Base-by-base conservation (phyloP, 495 filamentous ascomycete species). In the Cenococcum geophilum region DNA sequence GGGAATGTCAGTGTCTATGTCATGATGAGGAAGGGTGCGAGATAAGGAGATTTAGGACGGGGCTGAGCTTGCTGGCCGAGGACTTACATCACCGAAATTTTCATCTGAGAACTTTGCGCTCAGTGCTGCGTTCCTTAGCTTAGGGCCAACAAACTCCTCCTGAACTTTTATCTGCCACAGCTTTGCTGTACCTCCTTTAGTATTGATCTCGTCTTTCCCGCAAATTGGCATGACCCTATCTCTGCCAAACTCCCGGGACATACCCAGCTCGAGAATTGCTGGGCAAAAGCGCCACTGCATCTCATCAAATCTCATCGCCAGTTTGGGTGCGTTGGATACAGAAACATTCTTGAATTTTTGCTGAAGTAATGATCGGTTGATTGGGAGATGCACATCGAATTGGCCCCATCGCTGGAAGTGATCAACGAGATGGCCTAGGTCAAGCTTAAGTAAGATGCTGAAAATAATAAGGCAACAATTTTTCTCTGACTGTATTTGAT, bases 181-280 rank as follows among this genome's bases (percentile, higher is more conserved):
- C 23, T 65, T 40, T 0, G 75, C 74, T n/a, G 73, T 74, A 27
- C 70, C 73, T 5, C 74, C 73, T 43, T 68, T 67, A 3, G 18
- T 27, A 27, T 23, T 48, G n/a, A 58, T 16, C 4, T 16, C 1
- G 6, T 43, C 16, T 9, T 36, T 35, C 20, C 20, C 14, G 55
- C 55, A 58, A 23, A 58, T 47, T n/a, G 55, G 55, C 16, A 58
- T 11, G 10, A 58, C 47, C 18, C 35, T 20, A 2, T 1, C n/a
- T 5, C 55, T 36, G 4, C 37, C 14, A 10, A 58, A 34, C 14
- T 1, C 21, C 14, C 27, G 14, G 4, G 45, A 21, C 55, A 48
- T 58, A 16, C 23, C 4, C 36, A 45, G 11, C 5, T 22, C 10
- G 34, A 56, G 4, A 1, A 4, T 9, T 27, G 55, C 35, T 0